These are phyloP conservation scores for Trichoderma cornu-damae DNA, from an alignment of 2,329 filamentous ascomycete genomes.

Conservation along the genomic window DNA sequence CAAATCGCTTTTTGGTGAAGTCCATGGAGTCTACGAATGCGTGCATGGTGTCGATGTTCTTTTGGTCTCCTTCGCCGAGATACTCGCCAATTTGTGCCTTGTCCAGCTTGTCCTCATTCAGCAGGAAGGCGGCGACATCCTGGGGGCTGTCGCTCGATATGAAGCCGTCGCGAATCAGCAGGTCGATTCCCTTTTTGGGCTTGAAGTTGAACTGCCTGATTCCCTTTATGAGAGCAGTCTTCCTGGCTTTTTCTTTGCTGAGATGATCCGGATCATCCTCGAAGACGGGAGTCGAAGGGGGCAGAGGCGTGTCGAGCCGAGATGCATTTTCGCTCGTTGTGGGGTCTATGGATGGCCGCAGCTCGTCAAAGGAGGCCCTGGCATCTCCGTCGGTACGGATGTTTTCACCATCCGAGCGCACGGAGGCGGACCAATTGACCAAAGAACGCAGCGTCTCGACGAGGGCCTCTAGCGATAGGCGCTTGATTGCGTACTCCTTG, in stretches of 20 bases:
- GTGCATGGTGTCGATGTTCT: slow-evolving; percentile 97
- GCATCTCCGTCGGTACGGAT: slow-evolving; percentile 31
- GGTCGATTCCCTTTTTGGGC: slow-evolving; percentile 86
- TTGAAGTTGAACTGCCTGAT: slow-evolving; percentile 96
- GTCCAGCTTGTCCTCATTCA: slow-evolving; percentile 77
- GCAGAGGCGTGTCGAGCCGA: slow-evolving; percentile 53
- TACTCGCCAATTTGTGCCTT: slow-evolving; percentile 93
- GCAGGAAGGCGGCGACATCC: slow-evolving; percentile 79
- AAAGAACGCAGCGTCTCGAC: slow-evolving; percentile 85
- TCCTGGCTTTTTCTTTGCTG: slow-evolving; percentile 91
- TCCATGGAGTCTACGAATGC: slow-evolving; percentile 96
- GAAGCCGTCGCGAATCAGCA: slow-evolving; percentile 78
- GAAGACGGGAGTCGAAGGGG: slow-evolving; percentile 60
- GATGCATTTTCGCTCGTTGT: slow-evolving; percentile 56
- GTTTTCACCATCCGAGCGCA: slow-evolving; percentile 51
- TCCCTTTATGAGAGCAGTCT: slow-evolving; percentile 85
- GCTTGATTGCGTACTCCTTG: slow-evolving; percentile 85
- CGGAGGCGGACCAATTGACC: slow-evolving; percentile 77
- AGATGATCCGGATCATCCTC: slow-evolving; percentile 91
- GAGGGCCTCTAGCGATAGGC: slow-evolving; percentile 79
- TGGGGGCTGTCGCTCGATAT: slow-evolving; percentile 72
- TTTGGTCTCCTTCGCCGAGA: slow-evolving; percentile 84
- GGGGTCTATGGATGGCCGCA: slow-evolving; percentile 64
- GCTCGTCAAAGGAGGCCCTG: slow-evolving; percentile 43
- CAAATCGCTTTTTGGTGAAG: slow-evolving; percentile 84